Evolutionary conservation across 352 stramenopile genomes (phyloP).

Genomic region (Aphanomyces cochlioides): DNA sequence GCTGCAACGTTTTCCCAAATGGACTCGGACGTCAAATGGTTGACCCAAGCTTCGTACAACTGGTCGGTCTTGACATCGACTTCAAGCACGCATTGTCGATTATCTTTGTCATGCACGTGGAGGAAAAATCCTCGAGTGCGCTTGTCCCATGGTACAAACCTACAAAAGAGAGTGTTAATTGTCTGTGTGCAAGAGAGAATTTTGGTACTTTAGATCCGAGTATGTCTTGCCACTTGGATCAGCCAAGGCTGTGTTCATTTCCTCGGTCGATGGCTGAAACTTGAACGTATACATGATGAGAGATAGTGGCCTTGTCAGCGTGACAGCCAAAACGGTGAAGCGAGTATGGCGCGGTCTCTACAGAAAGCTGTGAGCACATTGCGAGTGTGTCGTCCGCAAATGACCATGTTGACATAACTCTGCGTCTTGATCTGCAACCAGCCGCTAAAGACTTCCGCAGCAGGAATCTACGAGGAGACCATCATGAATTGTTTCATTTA

Average conservation of each 20-base stretch:
- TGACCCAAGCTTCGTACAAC: conserved; percentile 68
- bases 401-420: conserved; percentile 73
- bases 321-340: conserved; percentile 68
- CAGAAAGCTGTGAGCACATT: neutral
- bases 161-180: neutral
- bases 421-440: conserved; percentile 86
- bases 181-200: neutral
- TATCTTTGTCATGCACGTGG: conserved; percentile 38
- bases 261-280: conserved; percentile 73
- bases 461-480: conserved; percentile 4
- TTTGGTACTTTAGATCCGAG: conserved; percentile 23
- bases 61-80: conserved; percentile 58
- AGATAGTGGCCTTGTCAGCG: conserved; percentile 44
- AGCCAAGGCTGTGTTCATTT: conserved; percentile 32
- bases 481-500: too few relatives aligned
- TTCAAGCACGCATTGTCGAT: conserved; percentile 74
- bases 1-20: conserved; percentile 32
- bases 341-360: conserved; percentile 68
- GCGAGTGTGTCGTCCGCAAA: neutral
- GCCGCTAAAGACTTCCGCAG: conserved; percentile 58
- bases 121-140: conserved; percentile 20
- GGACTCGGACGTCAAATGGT: conserved; percentile 45
- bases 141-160: conserved; percentile 30
- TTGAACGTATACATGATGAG: conserved; percentile 74
- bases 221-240: conserved; percentile 17